Evolutionary conservation across 2,329 filamentous ascomycete species (phyloP).

Genomic region (Pseudocercospora ulei): DNA sequence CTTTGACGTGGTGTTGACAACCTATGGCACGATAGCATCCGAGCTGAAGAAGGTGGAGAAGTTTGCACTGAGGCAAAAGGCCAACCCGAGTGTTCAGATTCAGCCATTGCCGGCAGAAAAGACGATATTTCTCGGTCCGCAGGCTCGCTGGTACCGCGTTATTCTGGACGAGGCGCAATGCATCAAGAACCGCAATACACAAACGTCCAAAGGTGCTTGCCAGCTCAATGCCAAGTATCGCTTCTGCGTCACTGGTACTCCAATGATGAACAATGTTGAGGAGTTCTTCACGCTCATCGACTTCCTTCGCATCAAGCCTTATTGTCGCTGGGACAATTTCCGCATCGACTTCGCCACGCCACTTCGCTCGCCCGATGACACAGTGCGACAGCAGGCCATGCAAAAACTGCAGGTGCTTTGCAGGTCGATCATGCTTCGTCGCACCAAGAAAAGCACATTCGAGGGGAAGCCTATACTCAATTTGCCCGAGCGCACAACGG

Average conservation of each 20-base stretch:
- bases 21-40: slow-evolving; percentile 60
- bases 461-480: slow-evolving; percentile 66
- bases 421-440: slow-evolving; percentile 69
- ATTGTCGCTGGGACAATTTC: slow-evolving; percentile 56
- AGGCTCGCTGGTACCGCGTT: slow-evolving; percentile 54
- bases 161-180: slow-evolving; percentile 72
- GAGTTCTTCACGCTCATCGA: slow-evolving; percentile 69
- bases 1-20: slow-evolving; percentile 69
- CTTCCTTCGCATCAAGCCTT: slow-evolving; percentile 69
- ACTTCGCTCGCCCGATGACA: slow-evolving; percentile 39
- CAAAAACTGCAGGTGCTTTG: slow-evolving; percentile 61
- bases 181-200: slow-evolving; percentile 65
- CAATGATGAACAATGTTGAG: slow-evolving; percentile 76
- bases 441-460: slow-evolving; percentile 68
- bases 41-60: slow-evolving; percentile 55
- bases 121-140: slow-evolving; percentile 41
- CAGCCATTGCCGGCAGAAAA: slow-evolving; percentile 31
- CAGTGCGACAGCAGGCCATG: slow-evolving; percentile 48
- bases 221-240: slow-evolving; percentile 52
- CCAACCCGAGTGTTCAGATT: slow-evolving; percentile 34
- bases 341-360: slow-evolving; percentile 48
- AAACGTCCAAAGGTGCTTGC: slow-evolving; percentile 52
- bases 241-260: slow-evolving; percentile 70
- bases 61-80: slow-evolving; percentile 44
- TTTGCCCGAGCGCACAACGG: slow-evolving; percentile 56